Evolutionary conservation across 306 rosid species (phyloP).

Genomic region (Vachellia pachyceras): DNA sequence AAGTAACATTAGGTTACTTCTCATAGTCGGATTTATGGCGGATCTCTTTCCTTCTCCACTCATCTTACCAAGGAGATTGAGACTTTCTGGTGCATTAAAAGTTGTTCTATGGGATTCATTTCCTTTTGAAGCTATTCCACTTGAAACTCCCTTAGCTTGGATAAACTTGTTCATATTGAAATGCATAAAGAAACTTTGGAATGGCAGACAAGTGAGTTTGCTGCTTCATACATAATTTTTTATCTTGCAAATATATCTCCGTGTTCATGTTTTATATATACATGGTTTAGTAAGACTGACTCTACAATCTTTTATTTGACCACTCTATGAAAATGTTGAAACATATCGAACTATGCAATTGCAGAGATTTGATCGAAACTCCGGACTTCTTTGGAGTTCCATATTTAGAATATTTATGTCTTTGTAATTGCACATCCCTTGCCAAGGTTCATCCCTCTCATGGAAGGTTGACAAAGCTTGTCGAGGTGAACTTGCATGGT

Average conservation of each 20-base stretch:
- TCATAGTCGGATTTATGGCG: fast-evolving
- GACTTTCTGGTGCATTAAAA: not conserved
- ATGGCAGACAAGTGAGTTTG: not conserved
- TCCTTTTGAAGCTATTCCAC: not conserved
- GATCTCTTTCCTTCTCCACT: not conserved
- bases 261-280: not conserved
- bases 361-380: fast-evolving
- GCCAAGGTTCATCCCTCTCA: not conserved
- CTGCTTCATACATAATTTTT: not conserved
- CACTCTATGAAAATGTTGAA: not conserved
- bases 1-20: not conserved
- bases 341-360: fast-evolving
- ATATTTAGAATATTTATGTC: not conserved
- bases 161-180: not conserved
- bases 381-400: not conserved
- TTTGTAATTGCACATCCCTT: not conserved
- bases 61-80: not conserved
- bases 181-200: not conserved
- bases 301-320: not conserved
- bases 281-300: not conserved
- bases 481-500: not conserved
- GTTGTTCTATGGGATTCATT: not conserved
- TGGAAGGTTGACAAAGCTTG: not conserved
- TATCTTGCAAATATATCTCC: not conserved
- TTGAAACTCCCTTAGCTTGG: not conserved